Evolutionary conservation across 495 filamentous ascomycete species (phyloP).

Genomic region (Penicillium egyptiacum): DNA sequence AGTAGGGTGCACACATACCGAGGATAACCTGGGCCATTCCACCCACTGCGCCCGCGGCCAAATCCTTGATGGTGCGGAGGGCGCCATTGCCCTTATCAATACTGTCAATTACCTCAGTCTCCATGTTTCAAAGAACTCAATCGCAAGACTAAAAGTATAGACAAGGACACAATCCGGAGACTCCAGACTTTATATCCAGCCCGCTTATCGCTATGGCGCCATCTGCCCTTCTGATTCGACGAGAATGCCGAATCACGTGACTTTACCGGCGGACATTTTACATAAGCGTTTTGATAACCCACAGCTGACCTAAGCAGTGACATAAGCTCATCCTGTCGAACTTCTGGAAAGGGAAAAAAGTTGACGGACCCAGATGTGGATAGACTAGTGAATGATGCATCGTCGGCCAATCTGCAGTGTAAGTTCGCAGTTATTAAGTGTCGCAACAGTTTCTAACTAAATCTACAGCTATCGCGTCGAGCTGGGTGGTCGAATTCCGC

Average conservation of each 20-base stretch:
- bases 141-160: conserved; percentile 10
- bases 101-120: conserved; percentile 42
- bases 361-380: conserved; percentile 19
- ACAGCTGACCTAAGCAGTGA: conserved; percentile 3
- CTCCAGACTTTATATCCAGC: conserved; percentile 29
- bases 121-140: conserved; percentile 25
- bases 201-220: conserved; percentile 30
- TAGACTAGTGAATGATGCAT: conserved; percentile 31
- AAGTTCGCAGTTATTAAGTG: conserved; percentile 6
- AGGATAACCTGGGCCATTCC: conserved; percentile 93
- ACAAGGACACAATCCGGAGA: conserved; percentile 17
- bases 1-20: conserved; percentile 58
- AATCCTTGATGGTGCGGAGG: conserved; percentile 77
- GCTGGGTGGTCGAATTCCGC: conserved; percentile 33
- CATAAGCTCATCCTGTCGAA: conserved; percentile 17
- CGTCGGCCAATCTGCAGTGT: conserved; percentile 41
- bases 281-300: conserved; percentile 5
- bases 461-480: conserved; percentile 25
- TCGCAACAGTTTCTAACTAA: neutral
- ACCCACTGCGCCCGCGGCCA: conserved; percentile 86
- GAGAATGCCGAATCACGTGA: conserved; percentile 37
- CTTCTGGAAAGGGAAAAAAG: conserved; percentile 26
- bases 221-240: conserved; percentile 37
- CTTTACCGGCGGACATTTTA: conserved; percentile 35
- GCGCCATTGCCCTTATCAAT: conserved; percentile 40